These are phyloP conservation scores for Theileria annulata DNA, from an alignment of 169 alveolate genomes.

Conservation along the genomic window DNA sequence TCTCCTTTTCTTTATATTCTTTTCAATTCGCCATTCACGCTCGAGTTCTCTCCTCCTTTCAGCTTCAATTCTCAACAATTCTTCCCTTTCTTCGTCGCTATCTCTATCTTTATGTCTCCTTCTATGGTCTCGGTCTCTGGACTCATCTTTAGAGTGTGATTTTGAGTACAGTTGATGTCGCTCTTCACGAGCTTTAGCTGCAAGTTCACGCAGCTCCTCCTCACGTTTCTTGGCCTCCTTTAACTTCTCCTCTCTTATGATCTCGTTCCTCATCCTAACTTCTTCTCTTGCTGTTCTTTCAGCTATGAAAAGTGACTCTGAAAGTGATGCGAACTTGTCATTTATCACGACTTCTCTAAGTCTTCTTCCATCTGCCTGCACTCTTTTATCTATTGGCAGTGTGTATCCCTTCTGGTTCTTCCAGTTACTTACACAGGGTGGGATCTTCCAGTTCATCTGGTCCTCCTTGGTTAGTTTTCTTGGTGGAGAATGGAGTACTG, in stretches of 20 bases:
- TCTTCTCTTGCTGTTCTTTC: conserved; percentile 96
- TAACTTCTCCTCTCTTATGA: conserved; percentile 83
- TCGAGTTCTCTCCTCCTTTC: conserved; percentile 82
- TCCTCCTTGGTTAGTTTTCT: conserved; percentile 93
- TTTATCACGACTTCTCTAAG: conserved; percentile 88
- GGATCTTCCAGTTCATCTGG: conserved; percentile 95
- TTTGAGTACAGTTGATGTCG: conserved; percentile 51
- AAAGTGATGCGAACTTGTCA: conserved; percentile 91
- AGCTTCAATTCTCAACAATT: conserved; percentile 61
- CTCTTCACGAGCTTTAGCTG: conserved; percentile 89
- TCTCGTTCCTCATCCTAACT: conserved; percentile 90
- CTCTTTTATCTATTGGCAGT: conserved; percentile 95
- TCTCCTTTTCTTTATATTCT: conserved; percentile 83
- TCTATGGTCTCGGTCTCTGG: conserved; percentile 77
- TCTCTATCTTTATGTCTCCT: conserved; percentile 68
- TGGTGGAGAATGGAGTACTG: conserved; percentile 90
- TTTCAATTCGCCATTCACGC: conserved; percentile 80
- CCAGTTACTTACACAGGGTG: conserved; percentile 98
- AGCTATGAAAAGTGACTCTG: conserved; percentile 92
- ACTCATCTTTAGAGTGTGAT: conserved; percentile 17
- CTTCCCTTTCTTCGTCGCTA: conserved; percentile 28
- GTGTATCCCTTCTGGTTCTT: conserved; percentile 97
- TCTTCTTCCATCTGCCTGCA: conserved; percentile 96
- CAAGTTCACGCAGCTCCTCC: conserved; percentile 86
- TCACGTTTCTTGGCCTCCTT: conserved; percentile 89